Evolutionary conservation across 306 rosid genomes (phyloP).

Genomic region (Betula pendula): DNA sequence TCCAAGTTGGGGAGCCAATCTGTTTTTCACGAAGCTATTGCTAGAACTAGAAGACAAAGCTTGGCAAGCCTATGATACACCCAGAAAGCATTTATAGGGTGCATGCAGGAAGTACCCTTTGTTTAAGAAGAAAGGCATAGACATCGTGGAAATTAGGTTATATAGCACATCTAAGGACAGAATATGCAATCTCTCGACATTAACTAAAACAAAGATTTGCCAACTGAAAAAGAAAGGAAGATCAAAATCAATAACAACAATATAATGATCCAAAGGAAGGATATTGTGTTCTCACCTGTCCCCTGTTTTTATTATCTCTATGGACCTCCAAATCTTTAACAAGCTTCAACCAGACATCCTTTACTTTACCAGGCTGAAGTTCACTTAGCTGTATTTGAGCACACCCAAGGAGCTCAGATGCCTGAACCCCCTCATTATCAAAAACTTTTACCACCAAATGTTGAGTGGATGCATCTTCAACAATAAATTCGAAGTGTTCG

Average conservation of each 20-base stretch:
- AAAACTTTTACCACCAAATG: conserved; percentile 69
- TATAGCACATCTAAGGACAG: background rate
- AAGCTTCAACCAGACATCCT: conserved; percentile 95
- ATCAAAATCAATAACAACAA: conserved; percentile 25
- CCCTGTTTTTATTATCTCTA: conserved; percentile 86
- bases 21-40: background rate
- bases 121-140: background rate
- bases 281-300: conserved; percentile 58
- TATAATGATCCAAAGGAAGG: conserved; percentile 12
- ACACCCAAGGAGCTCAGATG: conserved; percentile 77
- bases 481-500: conserved; percentile 85
- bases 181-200: background rate
- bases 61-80: background rate
- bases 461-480: conserved; percentile 91
- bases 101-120: background rate
- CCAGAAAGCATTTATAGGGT: background rate
- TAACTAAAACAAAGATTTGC: background rate
- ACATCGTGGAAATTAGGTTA: background rate
- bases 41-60: background rate
- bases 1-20: background rate
- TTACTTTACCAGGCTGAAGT: conserved; percentile 92
- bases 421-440: conserved; percentile 79
- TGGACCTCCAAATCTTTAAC: conserved; percentile 89
- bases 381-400: conserved; percentile 59
- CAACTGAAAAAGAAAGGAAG: conserved; percentile 11